phyloP scores from a whole-genome alignment of 257 asterid species.

The Nicotiana tomentosiformis region DNA sequence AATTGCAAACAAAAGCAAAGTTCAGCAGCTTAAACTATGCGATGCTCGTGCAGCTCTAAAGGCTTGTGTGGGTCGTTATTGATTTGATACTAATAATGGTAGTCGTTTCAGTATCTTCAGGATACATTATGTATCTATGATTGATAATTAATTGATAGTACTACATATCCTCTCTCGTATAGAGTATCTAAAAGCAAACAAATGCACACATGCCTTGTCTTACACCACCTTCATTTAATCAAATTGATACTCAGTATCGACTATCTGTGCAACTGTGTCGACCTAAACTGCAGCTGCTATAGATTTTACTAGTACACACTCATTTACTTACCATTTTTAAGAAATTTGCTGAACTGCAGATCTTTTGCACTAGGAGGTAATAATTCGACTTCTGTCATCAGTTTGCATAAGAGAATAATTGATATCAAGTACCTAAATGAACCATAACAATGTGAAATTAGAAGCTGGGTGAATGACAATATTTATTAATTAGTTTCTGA shows the following conservation, averaged over 20 bases:
- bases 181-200: not conserved
- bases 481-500: not conserved
- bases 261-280: too few relatives aligned
- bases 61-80: not conserved
- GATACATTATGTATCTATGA: not conserved
- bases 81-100: not conserved
- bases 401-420: slow-evolving; percentile 50
- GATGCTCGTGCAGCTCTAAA: not conserved
- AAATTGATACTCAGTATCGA: too few relatives aligned
- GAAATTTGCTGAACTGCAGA: slow-evolving; percentile 68
- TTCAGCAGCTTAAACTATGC: not conserved
- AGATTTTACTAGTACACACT: not conserved
- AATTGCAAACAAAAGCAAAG: not conserved
- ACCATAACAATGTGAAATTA: not conserved
- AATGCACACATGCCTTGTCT: not conserved
- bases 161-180: not conserved
- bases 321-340: slow-evolving; percentile 58
- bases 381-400: slow-evolving; percentile 62
- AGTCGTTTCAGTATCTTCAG: not conserved
- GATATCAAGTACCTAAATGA: slow-evolving; percentile 63
- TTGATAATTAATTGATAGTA: not conserved
- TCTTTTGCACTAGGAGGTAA: slow-evolving; percentile 69
- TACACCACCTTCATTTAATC: not conserved
- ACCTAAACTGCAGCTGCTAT: too few relatives aligned
- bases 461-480: not conserved